phyloP scores from a whole-genome alignment of 371 early-diverging fungal genomes.

The Syncephalastrum monosporum region DNA sequence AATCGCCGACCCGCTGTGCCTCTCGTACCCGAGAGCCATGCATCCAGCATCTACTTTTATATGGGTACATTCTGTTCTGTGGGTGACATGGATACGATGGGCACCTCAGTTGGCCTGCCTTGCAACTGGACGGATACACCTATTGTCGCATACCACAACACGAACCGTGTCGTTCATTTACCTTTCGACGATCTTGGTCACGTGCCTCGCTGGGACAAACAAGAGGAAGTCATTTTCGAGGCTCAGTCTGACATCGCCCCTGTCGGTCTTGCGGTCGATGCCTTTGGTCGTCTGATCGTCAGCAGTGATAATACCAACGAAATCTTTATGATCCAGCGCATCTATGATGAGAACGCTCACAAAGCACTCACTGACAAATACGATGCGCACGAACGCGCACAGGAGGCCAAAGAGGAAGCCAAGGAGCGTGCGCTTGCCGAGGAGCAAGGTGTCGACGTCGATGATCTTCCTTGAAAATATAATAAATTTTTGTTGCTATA shows the following conservation, averaged over 20 bases:
- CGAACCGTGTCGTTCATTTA: conserved; percentile 34
- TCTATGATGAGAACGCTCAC: conserved; percentile 31
- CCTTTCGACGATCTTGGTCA: conserved; percentile 47
- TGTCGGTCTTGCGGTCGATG: conserved; percentile 32
- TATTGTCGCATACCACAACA: conserved; percentile 37
- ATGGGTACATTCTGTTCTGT: conserved; percentile 46
- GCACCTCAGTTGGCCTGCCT: conserved; percentile 48
- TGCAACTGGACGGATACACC: conserved; percentile 53
- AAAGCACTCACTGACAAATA: conserved; percentile 28
- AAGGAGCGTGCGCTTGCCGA: not conserved
- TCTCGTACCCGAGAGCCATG: conserved; percentile 20
- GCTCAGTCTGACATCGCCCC: conserved; percentile 28
- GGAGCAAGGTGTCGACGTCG: no score
- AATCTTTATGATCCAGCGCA: conserved; percentile 33
- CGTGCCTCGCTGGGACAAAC: conserved; percentile 37
- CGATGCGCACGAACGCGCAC: conserved; percentile 14
- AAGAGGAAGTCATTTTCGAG: conserved; percentile 33
- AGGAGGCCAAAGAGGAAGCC: conserved; percentile 6
- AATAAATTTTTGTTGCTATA: no score
- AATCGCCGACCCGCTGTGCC: conserved; percentile 32
- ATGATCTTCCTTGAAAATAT: no score
- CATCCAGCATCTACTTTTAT: conserved; percentile 33
- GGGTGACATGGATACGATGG: conserved; percentile 27
- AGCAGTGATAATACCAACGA: conserved; percentile 46
- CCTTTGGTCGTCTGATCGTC: conserved; percentile 34